Evolutionary conservation across 2,329 filamentous ascomycete species (phyloP), one percentile per base, ranked within the genome.

Genomic region (Colletotrichum destructivum): DNA sequence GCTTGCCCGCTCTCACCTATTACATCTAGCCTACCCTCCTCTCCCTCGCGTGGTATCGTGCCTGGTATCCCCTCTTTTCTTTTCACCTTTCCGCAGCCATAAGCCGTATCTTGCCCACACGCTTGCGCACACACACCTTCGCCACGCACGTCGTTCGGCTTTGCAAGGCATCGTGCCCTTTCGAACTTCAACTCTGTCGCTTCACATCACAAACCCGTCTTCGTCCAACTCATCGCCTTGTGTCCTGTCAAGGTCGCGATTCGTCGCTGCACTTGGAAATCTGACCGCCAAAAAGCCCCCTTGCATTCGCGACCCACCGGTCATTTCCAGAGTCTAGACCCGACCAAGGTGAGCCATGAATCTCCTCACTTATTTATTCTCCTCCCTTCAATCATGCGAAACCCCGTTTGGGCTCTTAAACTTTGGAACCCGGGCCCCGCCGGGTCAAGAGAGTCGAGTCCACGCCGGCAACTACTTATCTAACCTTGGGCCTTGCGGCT

Each of bases 241-340:
- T 35, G n/a, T 68, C 21, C 35, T 4, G 42, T 42, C 62, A 44
- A 66, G 54, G 57, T 68, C 64, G 70, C 59, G 57, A 69, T 68
- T 38, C 42, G 56, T 69, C 62, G 59, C 55, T 55, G 35, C 60
- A 61, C 46, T 61, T 62, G 63, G 66, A 70, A 38, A 66, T 71
- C 71, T 72, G 71, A 73, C 72, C 71, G 62, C 44, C 64, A 66
- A 72, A 65, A 64, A 54, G 23, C 64, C 63, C 73, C 73, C 73
- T 74, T 74, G 73, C 71, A 66, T 71, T 49, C 61, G 69, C 73
- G 73, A 72, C 73, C 73, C 73, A 74, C 71, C 62, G 65, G 61
- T 74, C 71, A 74, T 74, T 74, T 72, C 65, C 68, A 72, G 38
- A 63, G 68, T 66, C 73, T 69, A 74, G 68, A 72, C 63, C 67